phyloP scores from a whole-genome alignment of 2,329 filamentous ascomycete genomes.

The Sarocladium strictum region DNA sequence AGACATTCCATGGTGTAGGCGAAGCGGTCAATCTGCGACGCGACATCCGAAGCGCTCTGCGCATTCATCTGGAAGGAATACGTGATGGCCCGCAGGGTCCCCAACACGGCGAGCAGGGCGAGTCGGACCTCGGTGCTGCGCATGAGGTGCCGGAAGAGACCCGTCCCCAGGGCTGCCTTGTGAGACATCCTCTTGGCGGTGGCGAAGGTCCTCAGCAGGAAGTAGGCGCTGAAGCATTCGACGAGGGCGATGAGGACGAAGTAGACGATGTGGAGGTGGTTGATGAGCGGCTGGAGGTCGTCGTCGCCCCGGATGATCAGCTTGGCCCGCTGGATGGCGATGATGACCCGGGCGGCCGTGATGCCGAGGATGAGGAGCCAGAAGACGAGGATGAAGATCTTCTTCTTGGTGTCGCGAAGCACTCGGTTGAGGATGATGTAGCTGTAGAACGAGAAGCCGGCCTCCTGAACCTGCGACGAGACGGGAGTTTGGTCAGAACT shows the following conservation, averaged over 20 bases:
- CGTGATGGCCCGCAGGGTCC: slow-evolving; percentile 28
- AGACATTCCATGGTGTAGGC: slow-evolving; percentile 31
- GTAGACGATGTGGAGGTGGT: slow-evolving; percentile 34
- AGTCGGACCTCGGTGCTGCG: slow-evolving; percentile 29
- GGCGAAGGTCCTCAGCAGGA: slow-evolving; percentile 31
- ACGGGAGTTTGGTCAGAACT: too few relatives aligned
- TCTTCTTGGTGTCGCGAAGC: slow-evolving; percentile 34
- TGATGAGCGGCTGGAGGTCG: slow-evolving; percentile 24
- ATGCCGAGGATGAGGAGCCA: slow-evolving; percentile 52
- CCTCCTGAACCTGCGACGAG: slow-evolving; percentile 32
- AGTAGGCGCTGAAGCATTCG: slow-evolving; percentile 33
- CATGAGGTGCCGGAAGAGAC: slow-evolving; percentile 33
- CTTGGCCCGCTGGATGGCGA: slow-evolving; percentile 24
- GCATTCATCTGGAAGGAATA: slow-evolving; percentile 28
- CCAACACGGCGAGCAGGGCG: slow-evolving; percentile 26
- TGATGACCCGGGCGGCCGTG: slow-evolving; percentile 37
- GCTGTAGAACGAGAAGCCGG: slow-evolving; percentile 40
- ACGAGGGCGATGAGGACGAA: slow-evolving; percentile 34
- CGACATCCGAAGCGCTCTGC: slow-evolving; percentile 24
- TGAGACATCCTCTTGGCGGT: slow-evolving; percentile 24
- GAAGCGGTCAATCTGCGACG: slow-evolving; percentile 30
- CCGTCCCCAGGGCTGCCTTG: slow-evolving; percentile 17
- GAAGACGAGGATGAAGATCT: slow-evolving; percentile 45
- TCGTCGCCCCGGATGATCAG: slow-evolving; percentile 21
- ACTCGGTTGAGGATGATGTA: slow-evolving; percentile 47